Conservation (phyloP, 2,329 filamentous ascomycete species). For the Byssothecium circinans region DNA sequence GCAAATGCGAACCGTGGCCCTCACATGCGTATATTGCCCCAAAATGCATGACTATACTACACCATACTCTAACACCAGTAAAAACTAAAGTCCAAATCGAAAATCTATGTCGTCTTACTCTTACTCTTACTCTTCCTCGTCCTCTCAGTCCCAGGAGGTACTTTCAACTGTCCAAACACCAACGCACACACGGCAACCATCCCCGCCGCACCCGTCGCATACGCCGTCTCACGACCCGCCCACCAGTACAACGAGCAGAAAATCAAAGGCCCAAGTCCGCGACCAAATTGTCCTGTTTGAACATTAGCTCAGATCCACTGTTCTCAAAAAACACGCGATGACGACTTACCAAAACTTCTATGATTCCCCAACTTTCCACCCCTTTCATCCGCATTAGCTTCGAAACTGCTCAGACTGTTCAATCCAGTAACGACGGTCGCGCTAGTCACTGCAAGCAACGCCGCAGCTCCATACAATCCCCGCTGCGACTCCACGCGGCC, state of each 20-base stretch:
- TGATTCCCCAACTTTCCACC: slow-evolving; percentile 85
- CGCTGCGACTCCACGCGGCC: slow-evolving; percentile 67
- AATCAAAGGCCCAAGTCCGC: slow-evolving; percentile 81
- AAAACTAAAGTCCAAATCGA: neutral
- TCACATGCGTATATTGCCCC: neutral
- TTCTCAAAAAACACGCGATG: neutral
- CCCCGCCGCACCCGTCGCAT: slow-evolving; percentile 75
- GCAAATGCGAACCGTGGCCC: neutral
- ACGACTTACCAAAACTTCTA: slow-evolving; percentile 59
- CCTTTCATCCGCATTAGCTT: slow-evolving; percentile 76
- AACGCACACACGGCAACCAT: slow-evolving; percentile 73
- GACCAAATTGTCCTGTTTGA: slow-evolving; percentile 75
- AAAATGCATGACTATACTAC: neutral
- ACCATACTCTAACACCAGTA: neutral
- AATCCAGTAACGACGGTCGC: slow-evolving; percentile 93
- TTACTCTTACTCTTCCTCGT: slow-evolving; percentile 25
- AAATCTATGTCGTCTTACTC: slow-evolving; percentile 3
- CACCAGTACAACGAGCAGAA: slow-evolving; percentile 99
- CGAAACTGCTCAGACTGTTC: slow-evolving; percentile 89
- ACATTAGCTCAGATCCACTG: slow-evolving; percentile 14
- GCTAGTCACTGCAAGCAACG: slow-evolving; percentile 83
- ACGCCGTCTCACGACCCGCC: slow-evolving; percentile 86
- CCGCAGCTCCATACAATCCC: slow-evolving; percentile 78
- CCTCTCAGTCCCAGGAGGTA: slow-evolving; percentile 54
- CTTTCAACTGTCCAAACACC: slow-evolving; percentile 71